Conservation (phyloP, 352 stramenopile genomes). For the Bremia lactucae region DNA sequence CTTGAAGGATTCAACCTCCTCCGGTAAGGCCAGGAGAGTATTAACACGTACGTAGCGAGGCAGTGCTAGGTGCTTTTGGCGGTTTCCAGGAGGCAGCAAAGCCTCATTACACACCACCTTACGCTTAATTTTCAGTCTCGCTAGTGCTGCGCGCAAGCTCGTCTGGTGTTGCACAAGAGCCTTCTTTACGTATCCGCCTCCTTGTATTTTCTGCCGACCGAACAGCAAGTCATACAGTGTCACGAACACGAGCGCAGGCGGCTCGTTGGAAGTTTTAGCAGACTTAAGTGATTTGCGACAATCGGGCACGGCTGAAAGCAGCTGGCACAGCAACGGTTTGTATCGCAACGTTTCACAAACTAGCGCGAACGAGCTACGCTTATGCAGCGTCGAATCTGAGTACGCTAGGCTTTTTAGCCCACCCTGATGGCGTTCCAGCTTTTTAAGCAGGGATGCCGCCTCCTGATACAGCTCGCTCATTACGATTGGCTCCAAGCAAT, state of each 20-base stretch:
- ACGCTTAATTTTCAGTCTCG: conserved; percentile 72
- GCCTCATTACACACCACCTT: conserved; percentile 73
- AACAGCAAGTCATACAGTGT: conserved; percentile 86
- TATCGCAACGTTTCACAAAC: conserved; percentile 85
- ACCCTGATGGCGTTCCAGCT: conserved; percentile 63
- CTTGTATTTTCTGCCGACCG: conserved; percentile 76
- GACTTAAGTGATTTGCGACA: conserved; percentile 60
- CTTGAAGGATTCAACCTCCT: conserved; percentile 38
- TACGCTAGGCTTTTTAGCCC: conserved; percentile 83
- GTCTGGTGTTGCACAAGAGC: conserved; percentile 67
- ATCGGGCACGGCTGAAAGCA: conserved; percentile 60
- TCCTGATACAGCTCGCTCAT: conserved; percentile 80
- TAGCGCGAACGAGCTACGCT: conserved; percentile 82
- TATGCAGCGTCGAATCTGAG: conserved; percentile 68
- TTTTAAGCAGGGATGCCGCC: conserved; percentile 60
- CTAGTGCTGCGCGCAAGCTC: conserved; percentile 58
- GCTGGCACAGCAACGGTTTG: conserved; percentile 62
- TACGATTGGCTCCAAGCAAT: not conserved
- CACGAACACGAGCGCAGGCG: conserved; percentile 57
- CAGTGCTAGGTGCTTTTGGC: conserved; percentile 49
- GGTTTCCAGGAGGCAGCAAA: conserved; percentile 70
- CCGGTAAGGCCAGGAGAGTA: conserved; percentile 55
- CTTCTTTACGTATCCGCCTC: conserved; percentile 82
- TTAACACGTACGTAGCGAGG: conserved; percentile 92
- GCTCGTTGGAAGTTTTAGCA: conserved; percentile 28